A percentile compares a stretch with the other conserved stretches of the same genome.
These are phyloP conservation scores for Erigeron philadelphicus DNA, from an alignment of 140 eudicot species.

Conservation along the genomic window DNA sequence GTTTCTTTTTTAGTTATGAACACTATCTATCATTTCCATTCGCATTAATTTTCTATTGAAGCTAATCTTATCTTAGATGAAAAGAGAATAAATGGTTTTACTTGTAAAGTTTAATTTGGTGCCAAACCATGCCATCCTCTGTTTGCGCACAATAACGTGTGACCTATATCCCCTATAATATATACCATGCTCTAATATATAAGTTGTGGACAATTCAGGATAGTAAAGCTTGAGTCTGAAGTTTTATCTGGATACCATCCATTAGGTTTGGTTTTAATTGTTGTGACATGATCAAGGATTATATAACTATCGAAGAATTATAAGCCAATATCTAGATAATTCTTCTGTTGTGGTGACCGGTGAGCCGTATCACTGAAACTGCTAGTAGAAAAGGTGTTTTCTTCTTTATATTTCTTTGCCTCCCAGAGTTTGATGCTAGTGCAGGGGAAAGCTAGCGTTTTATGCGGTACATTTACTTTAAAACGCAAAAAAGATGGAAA, in stretches of 20 bases:
- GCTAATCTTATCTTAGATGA: slow-evolving; percentile 12
- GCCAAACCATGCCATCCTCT: slow-evolving; percentile 6
- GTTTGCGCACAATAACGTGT: slow-evolving; percentile 6
- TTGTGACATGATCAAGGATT: slow-evolving; percentile 1
- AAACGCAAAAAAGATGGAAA: slow-evolving; percentile 16
- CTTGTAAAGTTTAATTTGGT: slow-evolving; percentile 12
- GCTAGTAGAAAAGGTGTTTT: slow-evolving; percentile 14
- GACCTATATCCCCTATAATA: not conserved
- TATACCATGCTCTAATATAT: not conserved
- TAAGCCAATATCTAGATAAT: slow-evolving; percentile 3
- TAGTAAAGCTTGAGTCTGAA: not conserved
- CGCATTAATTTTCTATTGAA: not conserved
- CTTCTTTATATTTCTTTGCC: slow-evolving; percentile 12
- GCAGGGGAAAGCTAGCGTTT: slow-evolving; percentile 32
- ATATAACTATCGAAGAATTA: slow-evolving; percentile 10
- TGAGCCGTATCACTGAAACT: slow-evolving; percentile 8
- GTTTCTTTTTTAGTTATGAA: not conserved
- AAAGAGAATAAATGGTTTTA: slow-evolving; percentile 13
- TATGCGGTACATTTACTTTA: slow-evolving; percentile 14
- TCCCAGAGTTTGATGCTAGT: slow-evolving; percentile 18
- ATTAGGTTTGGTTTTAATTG: not conserved
- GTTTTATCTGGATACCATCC: not conserved
- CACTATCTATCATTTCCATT: not conserved
- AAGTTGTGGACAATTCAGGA: not conserved
- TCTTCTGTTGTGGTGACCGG: slow-evolving; percentile 13